Conservation (phyloP, 495 filamentous ascomycete species). For the Aspergillus sclerotiicarbonarius region DNA sequence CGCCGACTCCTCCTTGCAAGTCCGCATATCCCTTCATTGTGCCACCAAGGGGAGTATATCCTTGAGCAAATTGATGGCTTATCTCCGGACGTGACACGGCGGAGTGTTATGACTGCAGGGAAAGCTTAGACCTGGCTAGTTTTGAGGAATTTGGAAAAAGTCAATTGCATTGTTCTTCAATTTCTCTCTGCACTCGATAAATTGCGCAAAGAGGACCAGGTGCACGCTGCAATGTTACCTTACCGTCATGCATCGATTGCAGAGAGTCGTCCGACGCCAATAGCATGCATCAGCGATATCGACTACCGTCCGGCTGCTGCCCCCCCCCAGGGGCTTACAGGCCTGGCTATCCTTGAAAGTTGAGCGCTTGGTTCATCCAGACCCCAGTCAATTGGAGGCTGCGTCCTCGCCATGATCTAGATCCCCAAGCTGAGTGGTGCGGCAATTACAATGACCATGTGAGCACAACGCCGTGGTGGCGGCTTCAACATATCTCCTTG, state of each 20-base stretch:
- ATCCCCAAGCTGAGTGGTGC: background rate
- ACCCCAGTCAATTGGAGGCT: background rate
- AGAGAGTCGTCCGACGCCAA: background rate
- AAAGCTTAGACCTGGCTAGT: background rate
- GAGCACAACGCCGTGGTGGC: background rate
- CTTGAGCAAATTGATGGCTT: background rate
- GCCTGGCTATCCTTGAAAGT: background rate
- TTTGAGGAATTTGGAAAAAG: background rate
- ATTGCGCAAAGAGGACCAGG: background rate
- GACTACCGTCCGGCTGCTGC: background rate
- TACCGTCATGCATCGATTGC: background rate
- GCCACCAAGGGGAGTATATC: background rate
- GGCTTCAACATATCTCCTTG: constrained; percentile 1
- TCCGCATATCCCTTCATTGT: constrained; percentile 3
- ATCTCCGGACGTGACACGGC: background rate
- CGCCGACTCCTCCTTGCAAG: background rate
- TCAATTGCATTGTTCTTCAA: background rate
- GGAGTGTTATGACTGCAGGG: background rate
- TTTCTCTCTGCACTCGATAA: background rate
- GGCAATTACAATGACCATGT: background rate
- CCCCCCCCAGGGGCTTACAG: background rate
- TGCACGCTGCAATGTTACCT: constrained; percentile 2
- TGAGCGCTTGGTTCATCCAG: too few species aligned
- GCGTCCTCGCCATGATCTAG: constrained; percentile 1
- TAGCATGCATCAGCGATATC: background rate